Evolutionary conservation across 768 basidiomycete genomes (phyloP), one percentile per base, ranked within the genome.

Genomic region (Amylocystis lapponica): DNA sequence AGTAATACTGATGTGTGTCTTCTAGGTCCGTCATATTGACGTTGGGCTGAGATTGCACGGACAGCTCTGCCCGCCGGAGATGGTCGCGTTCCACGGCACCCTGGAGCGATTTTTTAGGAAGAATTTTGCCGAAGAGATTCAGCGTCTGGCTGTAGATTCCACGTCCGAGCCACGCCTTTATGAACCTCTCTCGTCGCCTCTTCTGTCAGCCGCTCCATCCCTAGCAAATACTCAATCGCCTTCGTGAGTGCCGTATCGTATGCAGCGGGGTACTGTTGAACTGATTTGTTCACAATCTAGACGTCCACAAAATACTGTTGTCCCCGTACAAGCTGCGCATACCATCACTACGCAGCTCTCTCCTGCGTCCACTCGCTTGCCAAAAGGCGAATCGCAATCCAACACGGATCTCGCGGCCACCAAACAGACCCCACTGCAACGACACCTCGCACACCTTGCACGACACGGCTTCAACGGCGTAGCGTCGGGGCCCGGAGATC

Each of bases 61-160:
- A 2, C 73, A 79, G 34, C 66, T 95, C 23, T 93, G 91, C 58
- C 79, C 88, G 0, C 75, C 79, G 11, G 91, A 93, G 60, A 95
- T 96, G 75, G 66, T 85, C n/a, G 76, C 81, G 4, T 97, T 97
- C 75, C 94, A 98, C 58, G 82, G 84, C 46, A 91, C 90, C 0
- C 70, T 98, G 34, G 83, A 88, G 59, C 81, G 76, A 48, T 85
- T 92, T 63, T 92, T 90, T 71, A 76, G 70, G 43, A 87, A 84
- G 62, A 89, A 89, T 56, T 92, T 89, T 66, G 63, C 76, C 3
- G 89, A 91, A 27, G 89, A 92, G 58, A 84, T 92, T 34, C 74
- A 76, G 38, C 78, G 85, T 4, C 66, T 92, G 35, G 75, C 72
- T 1, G 71, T 82, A 5, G 84, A 84, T 33, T 67, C 69, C 22